Percentiles rank a stretch among this genome's conserved stretches.
Evolutionary conservation across 139 green algal species (phyloP).

Genomic region (Monoraphidium neglectum): DNA sequence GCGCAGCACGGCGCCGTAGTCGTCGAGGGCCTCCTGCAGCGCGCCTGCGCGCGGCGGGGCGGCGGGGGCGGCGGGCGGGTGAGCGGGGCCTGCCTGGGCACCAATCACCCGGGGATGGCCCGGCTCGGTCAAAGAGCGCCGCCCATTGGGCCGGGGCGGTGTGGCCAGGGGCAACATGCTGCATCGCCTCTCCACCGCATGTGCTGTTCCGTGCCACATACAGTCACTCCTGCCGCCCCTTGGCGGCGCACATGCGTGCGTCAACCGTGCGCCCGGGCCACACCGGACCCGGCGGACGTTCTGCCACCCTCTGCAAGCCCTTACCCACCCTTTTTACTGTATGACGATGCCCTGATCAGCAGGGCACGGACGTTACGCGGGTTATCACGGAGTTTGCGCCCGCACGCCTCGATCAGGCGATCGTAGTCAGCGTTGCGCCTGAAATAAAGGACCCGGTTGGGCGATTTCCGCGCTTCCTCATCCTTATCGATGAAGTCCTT

Average conservation of each 20-base stretch:
- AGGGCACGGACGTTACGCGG: constrained; percentile 51
- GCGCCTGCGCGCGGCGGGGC: not conserved
- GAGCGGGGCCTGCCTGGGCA: no score
- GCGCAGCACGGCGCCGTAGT: constrained; percentile 47
- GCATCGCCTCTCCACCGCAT: no score
- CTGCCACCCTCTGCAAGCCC: no score
- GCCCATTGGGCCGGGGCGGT: no score
- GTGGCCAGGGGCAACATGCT: no score
- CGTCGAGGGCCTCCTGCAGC: constrained; percentile 6
- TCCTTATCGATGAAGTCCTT: constrained; percentile 41
- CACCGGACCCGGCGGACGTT: no score
- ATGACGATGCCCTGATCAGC: constrained; percentile 58
- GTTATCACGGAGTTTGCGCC: constrained; percentile 43
- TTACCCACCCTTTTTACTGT: constrained; percentile 53
- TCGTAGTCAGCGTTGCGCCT: constrained; percentile 55
- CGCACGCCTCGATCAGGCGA: constrained; percentile 55
- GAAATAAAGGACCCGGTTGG: constrained; percentile 48
- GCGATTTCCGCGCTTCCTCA: constrained; percentile 35
- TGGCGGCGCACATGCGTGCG: no score
- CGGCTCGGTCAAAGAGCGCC: not conserved
- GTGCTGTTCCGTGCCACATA: no score
- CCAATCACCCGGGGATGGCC: no score
- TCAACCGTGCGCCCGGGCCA: no score
- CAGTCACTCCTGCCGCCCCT: no score
- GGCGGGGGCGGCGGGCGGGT: no score